Base-by-base conservation (phyloP, 2,329 filamentous ascomycete genomes). In the Fusarium virguliforme region DNA sequence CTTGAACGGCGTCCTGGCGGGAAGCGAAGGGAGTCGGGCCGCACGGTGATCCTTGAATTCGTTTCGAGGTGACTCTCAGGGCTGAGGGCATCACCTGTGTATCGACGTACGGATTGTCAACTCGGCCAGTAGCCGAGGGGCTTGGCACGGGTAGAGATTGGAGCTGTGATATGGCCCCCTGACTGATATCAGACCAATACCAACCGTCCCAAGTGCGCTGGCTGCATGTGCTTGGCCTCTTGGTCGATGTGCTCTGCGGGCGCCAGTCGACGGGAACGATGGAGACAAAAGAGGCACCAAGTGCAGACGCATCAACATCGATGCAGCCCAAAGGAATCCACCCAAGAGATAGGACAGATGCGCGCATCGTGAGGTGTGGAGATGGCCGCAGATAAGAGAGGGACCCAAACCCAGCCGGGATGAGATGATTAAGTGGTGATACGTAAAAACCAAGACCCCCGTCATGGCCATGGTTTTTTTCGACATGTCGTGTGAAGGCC, bases 321-420 rank as follows among this genome's bases (percentile, higher is more conserved):
- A 26, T 40, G 54, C 35, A 41, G 37, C 38, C 54, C 35, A 32
- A 50, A 30, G 35, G 38, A 40, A 30, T n/a, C 35, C 54, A 46
- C 55, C 51, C 34, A 48, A 58, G 41, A 70, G 67, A 68, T 71
- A 70, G 70, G 68, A 60, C 60, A 68, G 64, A 64, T 64, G 34
- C 58, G 48, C 18, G 38, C 40, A 54, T 64, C 34, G 67, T 54
- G 59, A 68, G 41, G 66, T 71, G 68, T 71, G 67, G 67, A 71
- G 68, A 64, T 60, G 38, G 32, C 18, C 58, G 38, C 13, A 71
- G 68, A 70, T 70, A 70, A 71, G 67, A 43, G 30, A n/a, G 30
- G 41, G 32, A 22, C 40, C 26, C 34, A 41, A 37, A 57, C 54
- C 54, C 54, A 43, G 43, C 9, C 18, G 54, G 54, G 54, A 26